Conservation (phyloP, 2,329 filamentous ascomycete species). For the Aspergillus transmontanensis region DNA sequence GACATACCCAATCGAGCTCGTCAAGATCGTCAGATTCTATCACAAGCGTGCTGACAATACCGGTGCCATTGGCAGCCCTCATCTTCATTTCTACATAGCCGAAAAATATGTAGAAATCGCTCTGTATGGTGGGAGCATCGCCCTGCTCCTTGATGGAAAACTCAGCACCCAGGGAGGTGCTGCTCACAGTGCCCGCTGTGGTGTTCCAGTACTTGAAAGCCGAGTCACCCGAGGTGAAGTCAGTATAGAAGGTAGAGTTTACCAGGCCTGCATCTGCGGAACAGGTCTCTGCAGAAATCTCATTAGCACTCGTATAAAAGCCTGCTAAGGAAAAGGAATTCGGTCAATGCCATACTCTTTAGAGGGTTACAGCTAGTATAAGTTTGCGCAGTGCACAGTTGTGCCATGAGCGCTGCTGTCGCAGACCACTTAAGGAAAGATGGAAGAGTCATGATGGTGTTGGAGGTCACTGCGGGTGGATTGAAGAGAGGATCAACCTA, state of each 20-base stretch:
- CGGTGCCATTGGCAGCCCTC: constrained; percentile 84
- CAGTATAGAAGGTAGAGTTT: constrained; percentile 28
- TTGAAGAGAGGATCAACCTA: neutral
- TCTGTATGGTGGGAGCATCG: constrained; percentile 82
- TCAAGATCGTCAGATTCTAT: constrained; percentile 89
- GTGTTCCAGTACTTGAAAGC: constrained; percentile 64
- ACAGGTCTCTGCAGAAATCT: constrained; percentile 51
- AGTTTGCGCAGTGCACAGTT: constrained; percentile 63
- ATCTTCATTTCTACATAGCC: constrained; percentile 82
- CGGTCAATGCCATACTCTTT: constrained; percentile 20
- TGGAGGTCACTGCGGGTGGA: neutral
- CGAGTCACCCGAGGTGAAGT: constrained; percentile 54
- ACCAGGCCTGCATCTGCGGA: constrained; percentile 71
- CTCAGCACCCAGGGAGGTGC: constrained; percentile 69
- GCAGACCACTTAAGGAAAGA: constrained; percentile 10
- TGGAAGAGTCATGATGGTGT: neutral
- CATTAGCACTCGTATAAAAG: neutral
- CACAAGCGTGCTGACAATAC: constrained; percentile 89
- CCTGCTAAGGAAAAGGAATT: neutral
- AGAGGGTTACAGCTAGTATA: constrained; percentile 73
- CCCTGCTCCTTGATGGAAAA: constrained; percentile 78
- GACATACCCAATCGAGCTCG: constrained; percentile 95
- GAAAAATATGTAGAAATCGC: constrained; percentile 98
- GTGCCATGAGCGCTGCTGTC: constrained; percentile 9
- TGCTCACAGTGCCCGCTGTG: constrained; percentile 66